phyloP scores from a whole-genome alignment of 2,329 filamentous ascomycete genomes.

The Pezizomycotina sp. region DNA sequence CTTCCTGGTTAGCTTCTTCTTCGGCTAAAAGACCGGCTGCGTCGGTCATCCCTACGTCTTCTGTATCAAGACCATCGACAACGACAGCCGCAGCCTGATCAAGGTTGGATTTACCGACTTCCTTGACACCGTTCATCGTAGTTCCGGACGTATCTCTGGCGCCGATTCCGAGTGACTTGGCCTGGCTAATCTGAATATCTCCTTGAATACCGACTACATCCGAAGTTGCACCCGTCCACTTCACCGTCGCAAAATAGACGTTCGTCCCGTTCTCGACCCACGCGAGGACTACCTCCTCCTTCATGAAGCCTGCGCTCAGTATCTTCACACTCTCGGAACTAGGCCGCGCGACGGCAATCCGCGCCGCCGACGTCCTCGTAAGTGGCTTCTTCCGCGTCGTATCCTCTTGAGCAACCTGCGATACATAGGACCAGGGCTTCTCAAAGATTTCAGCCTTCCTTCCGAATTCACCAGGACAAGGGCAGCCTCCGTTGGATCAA shows the following conservation, averaged over 20 bases:
- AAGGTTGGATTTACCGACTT: slow-evolving; percentile 36
- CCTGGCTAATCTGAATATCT: slow-evolving; percentile 32
- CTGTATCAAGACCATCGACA: slow-evolving; percentile 34
- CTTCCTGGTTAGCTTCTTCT: slow-evolving; percentile 21
- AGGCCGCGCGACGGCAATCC: slow-evolving; percentile 33
- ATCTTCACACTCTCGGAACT: slow-evolving; percentile 32
- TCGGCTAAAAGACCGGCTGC: slow-evolving; percentile 29
- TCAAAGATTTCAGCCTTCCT: slow-evolving; percentile 36
- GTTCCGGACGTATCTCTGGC: no score
- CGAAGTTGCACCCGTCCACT: slow-evolving; percentile 33
- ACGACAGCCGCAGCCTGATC: slow-evolving; percentile 43
- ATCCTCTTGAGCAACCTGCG: slow-evolving; percentile 19
- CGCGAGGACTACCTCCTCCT: slow-evolving; percentile 33
- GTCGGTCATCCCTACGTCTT: slow-evolving; percentile 30
- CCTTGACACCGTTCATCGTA: slow-evolving; percentile 38
- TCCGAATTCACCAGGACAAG: slow-evolving; percentile 35
- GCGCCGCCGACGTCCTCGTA: slow-evolving; percentile 33
- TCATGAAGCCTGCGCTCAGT: slow-evolving; percentile 33
- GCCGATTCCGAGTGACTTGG: slow-evolving; percentile 31
- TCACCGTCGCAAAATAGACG: slow-evolving; percentile 35
- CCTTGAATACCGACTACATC: no score
- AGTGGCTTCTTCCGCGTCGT: slow-evolving; percentile 30
- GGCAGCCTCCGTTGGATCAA: slow-evolving; percentile 28
- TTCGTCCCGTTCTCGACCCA: slow-evolving; percentile 37
- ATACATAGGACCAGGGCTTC: slow-evolving; percentile 34